Base-by-base conservation (phyloP, 2,329 filamentous ascomycete genomes). In the Pseudocercospora fuligena region DNA sequence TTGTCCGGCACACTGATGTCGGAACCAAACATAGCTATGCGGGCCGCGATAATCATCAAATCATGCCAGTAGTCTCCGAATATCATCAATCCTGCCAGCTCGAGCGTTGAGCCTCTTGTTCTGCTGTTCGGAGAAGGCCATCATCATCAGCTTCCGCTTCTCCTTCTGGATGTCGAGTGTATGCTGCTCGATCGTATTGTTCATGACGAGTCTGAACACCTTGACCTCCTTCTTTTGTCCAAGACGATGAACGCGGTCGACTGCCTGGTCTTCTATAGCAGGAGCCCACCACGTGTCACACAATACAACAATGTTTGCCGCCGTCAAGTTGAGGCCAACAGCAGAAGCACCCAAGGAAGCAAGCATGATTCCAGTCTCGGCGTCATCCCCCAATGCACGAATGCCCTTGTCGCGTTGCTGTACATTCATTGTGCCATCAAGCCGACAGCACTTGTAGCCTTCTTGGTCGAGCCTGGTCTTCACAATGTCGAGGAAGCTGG, bases 191-290 rank as follows among this genome's bases (percentile, higher is more conserved):
- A 97, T 88, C 7, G 87, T 91, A 0, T 84, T 87, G 72, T 97
- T 91, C 81, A 97, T 90, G 1, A 97, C 87, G 9, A 97, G 82
- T 56, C 93, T 84, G 84, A 92, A 95, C 1, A 97, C 89, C 1
- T 88, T 93, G 0, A 90, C 93, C 67, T 89, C 86, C 43, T 91
- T 86, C 69, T 86, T 94, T 80, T 97, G 94, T 0, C 93, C 93
- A 0, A 97, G 84, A 0, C 93, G 86, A 76, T 97, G 92, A 6
- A 97, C 93, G 4, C 93, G 90, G 76, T 97, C 93, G 2, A 97
- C 86, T 3, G 94, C 94, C 77, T 97, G 93, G 72, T 97, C 93
- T 78, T 97, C 93, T 63, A 97, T 95, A 0, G 93, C 93, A 0
- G 93, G 93, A 1, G 93, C 93, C 73, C 67, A 97, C 93, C 92